Percentiles rank a stretch among this genome's conserved stretches.
phyloP scores from a whole-genome alignment of 2,329 filamentous ascomycete genomes.

The Trichophyton mentagrophytes region DNA sequence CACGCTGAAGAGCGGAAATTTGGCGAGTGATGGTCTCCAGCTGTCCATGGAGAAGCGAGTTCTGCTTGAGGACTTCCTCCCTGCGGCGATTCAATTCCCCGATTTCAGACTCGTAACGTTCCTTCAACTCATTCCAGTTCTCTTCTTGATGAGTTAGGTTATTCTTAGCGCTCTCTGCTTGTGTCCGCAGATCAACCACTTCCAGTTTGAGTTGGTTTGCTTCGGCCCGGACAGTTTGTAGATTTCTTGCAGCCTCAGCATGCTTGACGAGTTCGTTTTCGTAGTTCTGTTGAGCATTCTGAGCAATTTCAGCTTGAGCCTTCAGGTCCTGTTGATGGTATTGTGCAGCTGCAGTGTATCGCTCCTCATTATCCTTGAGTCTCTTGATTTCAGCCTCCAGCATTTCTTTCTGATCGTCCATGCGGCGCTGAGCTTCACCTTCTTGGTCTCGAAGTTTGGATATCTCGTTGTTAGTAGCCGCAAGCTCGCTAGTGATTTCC shows the following conservation, averaged over 20 bases:
- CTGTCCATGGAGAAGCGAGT: slow-evolving; percentile 79
- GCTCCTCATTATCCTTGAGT: slow-evolving; percentile 71
- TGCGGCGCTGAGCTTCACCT: slow-evolving; percentile 55
- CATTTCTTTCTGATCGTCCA: slow-evolving; percentile 69
- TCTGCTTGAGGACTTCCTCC: slow-evolving; percentile 77
- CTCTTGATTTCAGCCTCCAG: slow-evolving; percentile 68
- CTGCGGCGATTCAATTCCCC: slow-evolving; percentile 63
- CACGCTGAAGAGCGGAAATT: slow-evolving; percentile 66
- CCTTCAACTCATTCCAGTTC: slow-evolving; percentile 74
- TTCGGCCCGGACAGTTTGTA: slow-evolving; percentile 67
- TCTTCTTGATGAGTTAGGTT: slow-evolving; percentile 67
- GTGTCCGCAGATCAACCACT: slow-evolving; percentile 58
- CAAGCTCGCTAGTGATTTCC: slow-evolving; percentile 70
- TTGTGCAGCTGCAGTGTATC: slow-evolving; percentile 64
- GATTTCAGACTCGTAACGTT: slow-evolving; percentile 72
- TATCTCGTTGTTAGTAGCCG: slow-evolving; percentile 68
- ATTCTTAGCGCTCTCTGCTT: slow-evolving; percentile 74
- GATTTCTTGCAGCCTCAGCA: slow-evolving; percentile 77
- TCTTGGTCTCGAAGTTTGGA: slow-evolving; percentile 68
- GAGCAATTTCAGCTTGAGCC: slow-evolving; percentile 83
- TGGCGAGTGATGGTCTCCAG: slow-evolving; percentile 72
- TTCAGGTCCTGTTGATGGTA: slow-evolving; percentile 86
- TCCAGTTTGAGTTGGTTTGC: slow-evolving; percentile 72
- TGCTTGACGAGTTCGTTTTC: slow-evolving; percentile 91
- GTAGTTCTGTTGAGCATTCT: slow-evolving; percentile 87